Conservation (phyloP, 2,329 filamentous ascomycete species). For the Botryosphaeria agaves region DNA sequence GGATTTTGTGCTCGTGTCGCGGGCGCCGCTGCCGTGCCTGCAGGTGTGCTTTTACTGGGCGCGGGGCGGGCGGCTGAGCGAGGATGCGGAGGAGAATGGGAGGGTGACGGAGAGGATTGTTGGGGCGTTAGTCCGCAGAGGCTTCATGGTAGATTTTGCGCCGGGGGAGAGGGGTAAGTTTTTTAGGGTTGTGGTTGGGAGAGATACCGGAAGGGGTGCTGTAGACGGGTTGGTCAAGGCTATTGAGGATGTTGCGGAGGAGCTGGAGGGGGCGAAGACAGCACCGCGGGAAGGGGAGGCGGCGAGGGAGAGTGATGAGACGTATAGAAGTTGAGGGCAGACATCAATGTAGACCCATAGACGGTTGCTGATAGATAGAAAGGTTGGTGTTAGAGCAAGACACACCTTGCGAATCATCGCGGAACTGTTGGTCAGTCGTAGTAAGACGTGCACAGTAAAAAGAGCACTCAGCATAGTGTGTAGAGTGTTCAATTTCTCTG, state of each 20-base stretch:
- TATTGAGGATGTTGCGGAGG: constrained; percentile 30
- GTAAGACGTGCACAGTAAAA: too few relatives aligned
- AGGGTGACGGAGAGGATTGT: constrained; percentile 38
- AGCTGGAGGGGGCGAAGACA: too few relatives aligned
- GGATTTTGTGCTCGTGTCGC: constrained; percentile 55
- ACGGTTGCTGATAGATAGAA: too few relatives aligned
- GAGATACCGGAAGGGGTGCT: constrained; percentile 39
- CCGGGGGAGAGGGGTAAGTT: constrained; percentile 45
- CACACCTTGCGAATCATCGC: too few relatives aligned
- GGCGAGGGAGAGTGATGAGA: too few relatives aligned
- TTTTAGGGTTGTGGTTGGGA: constrained; percentile 52
- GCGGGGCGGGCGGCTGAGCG: constrained; percentile 33
- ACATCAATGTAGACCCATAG: too few relatives aligned
- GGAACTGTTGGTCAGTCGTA: too few relatives aligned
- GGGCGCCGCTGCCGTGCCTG: constrained; percentile 67
- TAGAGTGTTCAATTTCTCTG: too few relatives aligned
- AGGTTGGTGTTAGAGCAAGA: too few relatives aligned
- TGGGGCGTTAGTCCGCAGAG: constrained; percentile 34
- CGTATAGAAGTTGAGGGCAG: too few relatives aligned
- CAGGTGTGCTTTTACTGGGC: constrained; percentile 93
- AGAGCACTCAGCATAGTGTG: too few relatives aligned
- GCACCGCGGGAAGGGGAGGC: too few relatives aligned
- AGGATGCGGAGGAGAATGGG: constrained; percentile 31
- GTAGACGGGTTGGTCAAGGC: constrained; percentile 44
- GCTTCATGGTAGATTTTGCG: constrained; percentile 55